Evolutionary conservation across 2,329 filamentous ascomycete species (phyloP).

Genomic region (Bretziella fagacearum): DNA sequence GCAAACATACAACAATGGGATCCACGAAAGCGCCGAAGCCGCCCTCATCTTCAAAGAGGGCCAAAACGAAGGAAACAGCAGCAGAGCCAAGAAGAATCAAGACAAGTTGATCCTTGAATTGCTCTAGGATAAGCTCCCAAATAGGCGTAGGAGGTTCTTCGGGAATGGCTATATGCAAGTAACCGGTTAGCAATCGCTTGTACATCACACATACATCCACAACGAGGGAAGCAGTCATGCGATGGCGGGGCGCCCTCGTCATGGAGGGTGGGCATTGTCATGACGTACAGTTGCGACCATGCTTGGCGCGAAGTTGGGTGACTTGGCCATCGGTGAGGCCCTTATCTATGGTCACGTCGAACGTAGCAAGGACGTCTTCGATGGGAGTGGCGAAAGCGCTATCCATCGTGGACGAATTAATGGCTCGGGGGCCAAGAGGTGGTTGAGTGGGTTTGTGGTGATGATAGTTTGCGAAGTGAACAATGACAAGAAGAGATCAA

Average conservation of each 20-base stretch:
- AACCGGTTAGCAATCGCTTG: conserved; percentile 1
- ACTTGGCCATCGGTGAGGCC: conserved; percentile 47
- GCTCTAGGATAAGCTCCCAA: conserved; percentile 92
- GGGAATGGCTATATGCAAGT: conserved; percentile 31
- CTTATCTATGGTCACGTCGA: conserved; percentile 35
- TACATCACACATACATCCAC: too few relatives aligned
- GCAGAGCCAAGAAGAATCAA: conserved; percentile 87
- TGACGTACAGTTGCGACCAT: conserved; percentile 47
- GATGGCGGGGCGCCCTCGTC: background rate
- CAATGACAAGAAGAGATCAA: background rate
- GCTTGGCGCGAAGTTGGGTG: conserved; percentile 34
- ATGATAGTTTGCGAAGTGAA: background rate
- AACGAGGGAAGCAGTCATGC: background rate
- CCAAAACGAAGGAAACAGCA: conserved; percentile 80
- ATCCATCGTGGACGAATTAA: conserved; percentile 33
- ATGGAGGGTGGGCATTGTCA: too few relatives aligned
- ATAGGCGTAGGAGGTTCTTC: conserved; percentile 92
- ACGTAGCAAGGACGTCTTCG: conserved; percentile 40
- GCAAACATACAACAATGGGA: conserved; percentile 63
- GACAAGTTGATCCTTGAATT: conserved; percentile 98
- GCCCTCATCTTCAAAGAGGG: conserved; percentile 80
- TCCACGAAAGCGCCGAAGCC: conserved; percentile 97
- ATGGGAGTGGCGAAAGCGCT: conserved; percentile 42
- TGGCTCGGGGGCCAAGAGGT: conserved; percentile 7
- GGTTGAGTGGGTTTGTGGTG: background rate